Evolutionary conservation across 2,329 filamentous ascomycete genomes (phyloP).

Genomic region (Talaromyces albobiverticillius): DNA sequence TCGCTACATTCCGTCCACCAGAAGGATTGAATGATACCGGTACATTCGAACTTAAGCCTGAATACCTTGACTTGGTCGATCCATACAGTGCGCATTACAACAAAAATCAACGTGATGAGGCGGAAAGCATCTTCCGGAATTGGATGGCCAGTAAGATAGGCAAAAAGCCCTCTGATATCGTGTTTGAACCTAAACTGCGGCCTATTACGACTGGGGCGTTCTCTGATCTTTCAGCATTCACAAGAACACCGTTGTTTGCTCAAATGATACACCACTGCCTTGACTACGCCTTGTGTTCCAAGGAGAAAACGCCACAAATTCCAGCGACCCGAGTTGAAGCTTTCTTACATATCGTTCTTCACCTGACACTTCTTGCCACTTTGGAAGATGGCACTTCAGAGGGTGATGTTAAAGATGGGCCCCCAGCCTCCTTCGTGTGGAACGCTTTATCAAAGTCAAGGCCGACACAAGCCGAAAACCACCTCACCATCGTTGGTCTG

Average conservation of each 20-base stretch:
- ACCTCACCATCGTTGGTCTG: constrained; percentile 51
- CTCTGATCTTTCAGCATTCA: constrained; percentile 72
- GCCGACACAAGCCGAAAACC: constrained; percentile 35
- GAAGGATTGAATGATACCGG: constrained; percentile 91
- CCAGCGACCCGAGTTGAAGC: constrained; percentile 82
- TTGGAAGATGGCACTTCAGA: constrained; percentile 71
- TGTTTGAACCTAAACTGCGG: constrained; percentile 83
- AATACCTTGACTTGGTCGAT: constrained; percentile 84
- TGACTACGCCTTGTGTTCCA: constrained; percentile 71
- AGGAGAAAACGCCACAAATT: constrained; percentile 68
- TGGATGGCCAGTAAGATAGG: constrained; percentile 85
- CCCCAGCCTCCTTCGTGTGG: constrained; percentile 65
- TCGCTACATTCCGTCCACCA: constrained; percentile 84
- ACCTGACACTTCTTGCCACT: constrained; percentile 81
- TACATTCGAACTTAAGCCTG: constrained; percentile 85
- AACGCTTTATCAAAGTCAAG: constrained; percentile 66
- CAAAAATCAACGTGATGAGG: constrained; percentile 95
- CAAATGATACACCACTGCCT: constrained; percentile 88
- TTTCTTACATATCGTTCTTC: constrained; percentile 86
- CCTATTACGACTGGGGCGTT: constrained; percentile 77
- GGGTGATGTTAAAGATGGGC: constrained; percentile 47
- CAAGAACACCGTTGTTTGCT: constrained; percentile 77
- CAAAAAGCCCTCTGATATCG: constrained; percentile 75
- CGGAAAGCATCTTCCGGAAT: constrained; percentile 82
- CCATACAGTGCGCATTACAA: constrained; percentile 95